Evolutionary conservation across 2,329 filamentous ascomycete species (phyloP).

Genomic region (Colletotrichum tropicale): DNA sequence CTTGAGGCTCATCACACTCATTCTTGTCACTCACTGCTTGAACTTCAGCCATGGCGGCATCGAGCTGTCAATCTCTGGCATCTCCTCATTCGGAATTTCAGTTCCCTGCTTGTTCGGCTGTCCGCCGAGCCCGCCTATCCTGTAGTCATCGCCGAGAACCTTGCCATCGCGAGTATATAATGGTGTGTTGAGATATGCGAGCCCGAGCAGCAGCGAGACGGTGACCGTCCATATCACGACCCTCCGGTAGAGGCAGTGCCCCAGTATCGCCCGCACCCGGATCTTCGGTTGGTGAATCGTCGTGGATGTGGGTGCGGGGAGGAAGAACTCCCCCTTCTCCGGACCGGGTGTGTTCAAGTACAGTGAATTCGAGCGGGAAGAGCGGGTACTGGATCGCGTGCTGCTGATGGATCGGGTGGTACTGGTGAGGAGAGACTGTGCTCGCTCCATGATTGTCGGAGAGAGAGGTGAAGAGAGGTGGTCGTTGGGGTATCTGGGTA

Average conservation of each 20-base stretch:
- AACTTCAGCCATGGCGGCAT: conserved; percentile 45
- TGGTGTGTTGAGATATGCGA: conserved; percentile 42
- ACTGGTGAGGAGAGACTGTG: conserved; percentile 21
- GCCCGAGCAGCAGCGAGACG: conserved; percentile 42
- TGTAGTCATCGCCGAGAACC: conserved; percentile 22
- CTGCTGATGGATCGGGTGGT: conserved; percentile 20
- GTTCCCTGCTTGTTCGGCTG: conserved; percentile 15
- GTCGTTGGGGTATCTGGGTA: conserved; percentile 9
- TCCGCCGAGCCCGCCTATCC: conserved; percentile 10
- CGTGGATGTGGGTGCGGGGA: conserved; percentile 14
- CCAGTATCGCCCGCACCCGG: conserved; percentile 49
- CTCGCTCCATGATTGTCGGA: conserved; percentile 21
- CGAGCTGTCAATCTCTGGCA: conserved; percentile 28
- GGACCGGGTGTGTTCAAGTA: not conserved
- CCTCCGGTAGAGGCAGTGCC: conserved; percentile 57
- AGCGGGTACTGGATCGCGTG: conserved; percentile 20
- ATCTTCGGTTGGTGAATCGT: conserved; percentile 33
- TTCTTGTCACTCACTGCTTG: conserved; percentile 42
- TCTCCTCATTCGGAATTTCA: conserved; percentile 43
- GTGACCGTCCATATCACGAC: conserved; percentile 55
- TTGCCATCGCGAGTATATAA: conserved; percentile 24
- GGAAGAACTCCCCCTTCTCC: conserved; percentile 20
- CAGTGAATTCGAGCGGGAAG: conserved; percentile 21
- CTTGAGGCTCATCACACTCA: fast-evolving
- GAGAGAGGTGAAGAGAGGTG: not conserved